These are phyloP conservation scores for Exophiala sideris DNA, from an alignment of 2,329 filamentous ascomycete species.

Conservation along the genomic window DNA sequence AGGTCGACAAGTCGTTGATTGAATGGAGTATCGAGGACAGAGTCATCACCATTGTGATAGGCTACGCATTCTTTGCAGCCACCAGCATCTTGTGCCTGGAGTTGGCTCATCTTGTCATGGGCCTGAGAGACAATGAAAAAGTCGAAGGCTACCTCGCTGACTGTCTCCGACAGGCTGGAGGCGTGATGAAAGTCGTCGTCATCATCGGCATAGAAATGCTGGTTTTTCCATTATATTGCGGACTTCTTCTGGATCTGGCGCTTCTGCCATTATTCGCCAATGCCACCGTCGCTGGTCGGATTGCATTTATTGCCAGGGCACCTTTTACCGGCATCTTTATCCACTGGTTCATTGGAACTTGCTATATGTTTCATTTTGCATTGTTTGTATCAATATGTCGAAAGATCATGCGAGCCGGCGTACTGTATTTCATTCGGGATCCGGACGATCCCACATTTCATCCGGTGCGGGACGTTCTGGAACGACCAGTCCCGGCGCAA, in stretches of 20 bases:
- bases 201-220: slow-evolving; percentile 99
- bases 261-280: slow-evolving; percentile 84
- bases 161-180: slow-evolving; percentile 83
- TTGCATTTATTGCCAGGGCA: slow-evolving; percentile 72
- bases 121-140: slow-evolving; percentile 51
- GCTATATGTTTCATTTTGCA: slow-evolving; percentile 99
- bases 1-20: slow-evolving; percentile 55
- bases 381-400: slow-evolving; percentile 98
- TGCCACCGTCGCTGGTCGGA: slow-evolving; percentile 70
- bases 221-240: slow-evolving; percentile 92
- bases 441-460: slow-evolving; percentile 98
- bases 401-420: slow-evolving; percentile 92
- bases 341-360: slow-evolving; percentile 97
- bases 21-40: slow-evolving; percentile 68
- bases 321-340: slow-evolving; percentile 92
- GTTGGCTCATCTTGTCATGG: slow-evolving; percentile 66
- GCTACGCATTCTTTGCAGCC: slow-evolving; percentile 74
- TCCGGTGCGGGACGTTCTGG: slow-evolving; percentile 91
- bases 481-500: slow-evolving; percentile 87
- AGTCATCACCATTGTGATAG: slow-evolving; percentile 70
- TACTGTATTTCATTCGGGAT: slow-evolving; percentile 96
- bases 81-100: slow-evolving; percentile 76
- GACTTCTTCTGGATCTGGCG: slow-evolving; percentile 81
- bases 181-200: slow-evolving; percentile 94
- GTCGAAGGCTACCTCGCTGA: slow-evolving; percentile 77